These are phyloP conservation scores for Gleditsia sinensis DNA, from an alignment of 306 rosid species.

Conservation along the genomic window DNA sequence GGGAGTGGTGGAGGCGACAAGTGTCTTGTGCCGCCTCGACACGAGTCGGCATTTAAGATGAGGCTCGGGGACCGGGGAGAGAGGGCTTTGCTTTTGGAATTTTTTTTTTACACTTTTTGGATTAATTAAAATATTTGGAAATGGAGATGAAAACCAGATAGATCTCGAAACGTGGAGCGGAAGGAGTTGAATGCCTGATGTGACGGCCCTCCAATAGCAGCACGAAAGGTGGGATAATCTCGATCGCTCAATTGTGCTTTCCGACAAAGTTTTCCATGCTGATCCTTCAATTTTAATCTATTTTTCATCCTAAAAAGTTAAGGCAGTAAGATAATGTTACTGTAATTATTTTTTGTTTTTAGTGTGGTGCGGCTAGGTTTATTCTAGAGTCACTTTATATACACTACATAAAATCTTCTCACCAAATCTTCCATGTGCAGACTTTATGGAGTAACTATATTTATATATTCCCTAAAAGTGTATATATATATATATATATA, in stretches of 20 bases:
- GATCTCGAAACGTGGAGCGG: slow-evolving; percentile 57
- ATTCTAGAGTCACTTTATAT: too few species aligned
- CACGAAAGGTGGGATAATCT: slow-evolving; percentile 39
- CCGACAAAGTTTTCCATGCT: slow-evolving; percentile 50
- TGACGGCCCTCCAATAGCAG: slow-evolving; percentile 37
- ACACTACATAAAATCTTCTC: too few species aligned
- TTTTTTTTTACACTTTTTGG: neutral
- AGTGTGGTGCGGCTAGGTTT: too few species aligned
- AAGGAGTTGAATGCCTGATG: slow-evolving; percentile 26
- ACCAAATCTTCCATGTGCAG: too few species aligned
- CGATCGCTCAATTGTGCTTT: slow-evolving; percentile 39
- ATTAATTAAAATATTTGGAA: neutral
- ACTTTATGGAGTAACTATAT: too few species aligned
- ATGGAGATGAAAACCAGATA: slow-evolving; percentile 9
- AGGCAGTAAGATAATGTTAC: neutral
- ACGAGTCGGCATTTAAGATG: slow-evolving; percentile 56
- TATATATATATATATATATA: too few species aligned
- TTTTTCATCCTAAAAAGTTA: neutral
- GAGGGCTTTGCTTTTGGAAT: slow-evolving; percentile 24
- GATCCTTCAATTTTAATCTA: slow-evolving; percentile 5
- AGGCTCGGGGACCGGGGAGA: neutral
- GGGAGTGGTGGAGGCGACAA: slow-evolving; percentile 60
- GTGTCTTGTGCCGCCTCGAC: slow-evolving; percentile 61
- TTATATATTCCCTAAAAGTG: too few species aligned
- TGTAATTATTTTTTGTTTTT: neutral